phyloP scores from a whole-genome alignment of 768 basidiomycete species.

The Rhizopogon sp. region DNA sequence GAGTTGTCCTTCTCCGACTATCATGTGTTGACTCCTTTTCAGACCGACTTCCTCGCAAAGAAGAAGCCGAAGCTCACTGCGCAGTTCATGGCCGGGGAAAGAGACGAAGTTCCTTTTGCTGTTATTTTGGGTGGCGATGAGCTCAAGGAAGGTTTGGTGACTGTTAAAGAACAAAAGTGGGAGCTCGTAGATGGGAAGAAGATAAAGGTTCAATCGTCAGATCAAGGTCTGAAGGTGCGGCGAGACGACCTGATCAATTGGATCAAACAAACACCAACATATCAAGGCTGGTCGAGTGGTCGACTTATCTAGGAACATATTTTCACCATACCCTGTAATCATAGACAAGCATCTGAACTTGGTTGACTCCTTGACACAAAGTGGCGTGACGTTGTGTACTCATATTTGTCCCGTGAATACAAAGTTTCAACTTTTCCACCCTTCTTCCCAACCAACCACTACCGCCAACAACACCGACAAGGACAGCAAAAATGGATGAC shows the following conservation, averaged over 20 bases:
- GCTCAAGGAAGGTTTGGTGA: slow-evolving; percentile 75
- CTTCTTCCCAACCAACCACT: slow-evolving; percentile 19
- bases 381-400: slow-evolving; percentile 1
- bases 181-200: slow-evolving; percentile 70
- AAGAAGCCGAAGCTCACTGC: slow-evolving; percentile 81
- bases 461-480: slow-evolving; percentile 19
- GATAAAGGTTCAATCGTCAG: slow-evolving; percentile 50
- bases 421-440: not conserved
- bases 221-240: slow-evolving; percentile 63
- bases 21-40: slow-evolving; percentile 3
- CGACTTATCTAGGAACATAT: slow-evolving; percentile 18
- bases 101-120: slow-evolving; percentile 89
- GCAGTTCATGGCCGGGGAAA: slow-evolving; percentile 89
- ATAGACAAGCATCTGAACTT: not conserved
- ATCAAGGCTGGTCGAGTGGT: slow-evolving; percentile 26
- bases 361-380: too few relatives aligned
- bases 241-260: slow-evolving; percentile 58
- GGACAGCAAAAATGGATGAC: slow-evolving; percentile 49
- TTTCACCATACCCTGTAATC: not conserved
- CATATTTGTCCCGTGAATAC: slow-evolving; percentile 2
- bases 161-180: slow-evolving; percentile 91
- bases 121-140: slow-evolving; percentile 90
- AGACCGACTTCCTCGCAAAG: slow-evolving; percentile 94
- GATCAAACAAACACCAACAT: slow-evolving; percentile 42
- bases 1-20: not conserved